Conservation (phyloP, 441 rosid genomes). For the Gossypium aridum region DNA sequence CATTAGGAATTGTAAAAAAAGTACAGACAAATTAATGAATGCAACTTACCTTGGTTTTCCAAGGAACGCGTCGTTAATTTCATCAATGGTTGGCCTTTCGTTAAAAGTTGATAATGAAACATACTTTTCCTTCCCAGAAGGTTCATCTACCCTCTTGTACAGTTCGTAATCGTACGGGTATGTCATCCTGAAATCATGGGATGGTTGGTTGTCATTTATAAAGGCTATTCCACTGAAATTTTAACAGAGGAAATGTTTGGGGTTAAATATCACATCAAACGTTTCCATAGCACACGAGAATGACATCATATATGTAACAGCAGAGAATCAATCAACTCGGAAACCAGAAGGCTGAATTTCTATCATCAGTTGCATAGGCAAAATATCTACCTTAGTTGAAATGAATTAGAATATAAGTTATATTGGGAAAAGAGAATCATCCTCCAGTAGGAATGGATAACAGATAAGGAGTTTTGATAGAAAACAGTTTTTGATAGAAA, state of each 20-base stretch:
- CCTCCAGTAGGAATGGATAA: neutral
- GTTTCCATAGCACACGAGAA: neutral
- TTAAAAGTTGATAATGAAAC: conserved; percentile 47
- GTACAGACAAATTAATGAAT: neutral
- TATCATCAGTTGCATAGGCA: neutral
- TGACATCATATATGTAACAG: neutral
- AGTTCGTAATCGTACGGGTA: conserved; percentile 59
- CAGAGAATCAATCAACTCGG: neutral
- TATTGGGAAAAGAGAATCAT: neutral
- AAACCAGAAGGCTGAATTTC: neutral
- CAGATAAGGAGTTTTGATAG: neutral
- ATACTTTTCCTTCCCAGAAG: conserved; percentile 63
- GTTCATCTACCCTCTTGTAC: conserved; percentile 65
- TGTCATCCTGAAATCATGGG: conserved; percentile 51
- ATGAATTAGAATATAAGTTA: neutral
- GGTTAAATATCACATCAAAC: neutral
- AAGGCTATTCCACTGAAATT: neutral
- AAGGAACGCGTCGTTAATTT: conserved; percentile 68
- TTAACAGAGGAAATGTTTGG: neutral
- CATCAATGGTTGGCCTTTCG: conserved; percentile 57
- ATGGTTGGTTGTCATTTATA: neutral
- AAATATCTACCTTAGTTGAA: neutral
- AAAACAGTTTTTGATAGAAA: neutral
- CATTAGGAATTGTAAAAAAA: neutral
- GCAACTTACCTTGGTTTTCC: conserved; percentile 52